Evolutionary conservation across 2,329 filamentous ascomycete species (phyloP), one percentile per base, ranked within the genome.

Genomic region (Sarocladiaceae sp.): DNA sequence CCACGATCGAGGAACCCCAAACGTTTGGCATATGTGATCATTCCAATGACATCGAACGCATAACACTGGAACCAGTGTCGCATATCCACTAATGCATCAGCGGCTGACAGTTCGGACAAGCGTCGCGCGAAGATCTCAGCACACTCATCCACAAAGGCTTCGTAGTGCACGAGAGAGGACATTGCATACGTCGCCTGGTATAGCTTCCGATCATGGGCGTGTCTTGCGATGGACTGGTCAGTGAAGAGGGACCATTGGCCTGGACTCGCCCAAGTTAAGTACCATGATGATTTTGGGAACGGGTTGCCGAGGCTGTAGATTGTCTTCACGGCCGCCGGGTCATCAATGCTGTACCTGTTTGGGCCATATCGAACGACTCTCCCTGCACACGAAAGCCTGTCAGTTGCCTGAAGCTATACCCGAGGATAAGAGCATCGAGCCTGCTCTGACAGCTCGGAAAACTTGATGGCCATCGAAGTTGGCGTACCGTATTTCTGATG

Each of bases 11-110:
- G 55, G 44, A 75, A 72, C 0, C 70, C 73, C 50, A 66, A 62
- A 0, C 55, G 51, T 3, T 53, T 55, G 11, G 55, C 64, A 31
- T 58, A 60, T 0, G 69, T 74, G 15, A 78, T 71, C 29, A 69
- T 63, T 0, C 71, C 72, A 23, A 78, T 74, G 1, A 76, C 70
- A 41, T 76, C 69, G 33, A 72, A 72, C 0, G 68, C 69, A 45
- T 67, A 74, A 48, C 60, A 72, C 48, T 73, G 69, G 21, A 73
- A 55, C 63, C 65, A 70, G 39, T 65, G 58, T 3, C 53, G 52
- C 32, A 72, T 49, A 47, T 77, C 61, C 3, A 75, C 50, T 11
- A 21, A 9, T 0, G 48, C 44, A 3, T 57, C 61, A 10, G 67
- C 59, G 45, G 70, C 66, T 1, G 33, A 44, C 24, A 75, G 56